Conservation (phyloP, 495 filamentous ascomycete species). For the Corynascus novoguineensis region DNA sequence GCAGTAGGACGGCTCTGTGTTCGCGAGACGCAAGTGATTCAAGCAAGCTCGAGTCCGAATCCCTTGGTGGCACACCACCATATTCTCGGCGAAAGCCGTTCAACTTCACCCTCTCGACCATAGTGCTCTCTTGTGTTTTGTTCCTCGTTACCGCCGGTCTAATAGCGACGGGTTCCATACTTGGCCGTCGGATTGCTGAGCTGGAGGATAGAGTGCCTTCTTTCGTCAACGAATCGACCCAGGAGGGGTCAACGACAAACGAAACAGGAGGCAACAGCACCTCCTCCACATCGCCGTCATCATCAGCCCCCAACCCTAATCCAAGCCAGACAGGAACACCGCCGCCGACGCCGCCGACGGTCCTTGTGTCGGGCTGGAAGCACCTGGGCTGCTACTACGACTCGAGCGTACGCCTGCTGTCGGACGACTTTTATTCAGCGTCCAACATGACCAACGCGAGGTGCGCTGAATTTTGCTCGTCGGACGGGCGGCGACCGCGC, state of each 20-base stretch:
- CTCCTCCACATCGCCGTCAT: background rate
- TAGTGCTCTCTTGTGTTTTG: background rate
- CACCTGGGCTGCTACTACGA: slow-evolving; percentile 8
- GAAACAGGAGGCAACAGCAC: background rate
- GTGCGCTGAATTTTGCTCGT: background rate
- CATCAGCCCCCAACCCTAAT: background rate
- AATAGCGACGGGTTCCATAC: background rate
- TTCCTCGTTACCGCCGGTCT: background rate
- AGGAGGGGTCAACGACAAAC: background rate
- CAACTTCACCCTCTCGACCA: background rate
- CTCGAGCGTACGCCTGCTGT: background rate
- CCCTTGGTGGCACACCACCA: too few relatives aligned
- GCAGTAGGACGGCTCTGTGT: too few relatives aligned
- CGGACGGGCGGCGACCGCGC: background rate
- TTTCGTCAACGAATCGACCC: background rate
- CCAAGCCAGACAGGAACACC: background rate
- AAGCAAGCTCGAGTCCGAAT: background rate
- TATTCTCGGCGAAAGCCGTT: background rate
- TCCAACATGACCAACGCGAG: slow-evolving; percentile 4
- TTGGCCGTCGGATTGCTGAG: background rate
- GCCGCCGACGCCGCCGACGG: background rate
- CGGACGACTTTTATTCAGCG: background rate
- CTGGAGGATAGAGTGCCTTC: background rate
- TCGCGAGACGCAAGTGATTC: background rate
- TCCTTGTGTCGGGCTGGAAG: background rate